phyloP scores from a whole-genome alignment of 2,329 filamentous ascomycete species.

The Penicillium sp. region DNA sequence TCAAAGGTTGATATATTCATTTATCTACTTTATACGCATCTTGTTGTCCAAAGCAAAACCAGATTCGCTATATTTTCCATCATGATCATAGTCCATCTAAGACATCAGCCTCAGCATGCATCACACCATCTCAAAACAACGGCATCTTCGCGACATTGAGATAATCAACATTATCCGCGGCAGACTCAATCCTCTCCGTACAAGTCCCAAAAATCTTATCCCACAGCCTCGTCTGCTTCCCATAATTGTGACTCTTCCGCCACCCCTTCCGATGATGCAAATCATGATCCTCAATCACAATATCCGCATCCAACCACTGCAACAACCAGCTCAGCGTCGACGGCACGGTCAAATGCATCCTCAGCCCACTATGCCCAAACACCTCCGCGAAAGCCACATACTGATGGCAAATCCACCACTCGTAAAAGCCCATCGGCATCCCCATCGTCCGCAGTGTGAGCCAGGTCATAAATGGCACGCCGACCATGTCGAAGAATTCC shows the following conservation, averaged over 20 bases:
- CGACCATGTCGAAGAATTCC: slow-evolving; percentile 47
- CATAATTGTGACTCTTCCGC: slow-evolving; percentile 40
- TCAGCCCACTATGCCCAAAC: slow-evolving; percentile 24
- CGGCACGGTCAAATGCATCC: slow-evolving; percentile 40
- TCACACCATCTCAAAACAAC: slow-evolving; percentile 22
- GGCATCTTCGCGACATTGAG: slow-evolving; percentile 32
- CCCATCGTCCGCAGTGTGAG: slow-evolving; percentile 38
- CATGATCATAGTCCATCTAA: background rate
- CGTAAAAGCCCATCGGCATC: slow-evolving; percentile 50
- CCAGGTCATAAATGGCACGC: slow-evolving; percentile 44
- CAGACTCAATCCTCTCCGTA: slow-evolving; percentile 40
- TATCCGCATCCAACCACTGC: slow-evolving; percentile 36
- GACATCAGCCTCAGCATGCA: background rate
- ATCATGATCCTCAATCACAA: slow-evolving; percentile 50
- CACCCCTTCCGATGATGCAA: slow-evolving; percentile 44
- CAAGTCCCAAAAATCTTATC: slow-evolving; percentile 42
- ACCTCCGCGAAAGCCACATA: slow-evolving; percentile 44
- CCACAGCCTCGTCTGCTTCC: slow-evolving; percentile 41
- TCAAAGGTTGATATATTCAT: too few relatives aligned
- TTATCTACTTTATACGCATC: too few relatives aligned
- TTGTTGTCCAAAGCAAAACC: too few relatives aligned
- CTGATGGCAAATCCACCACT: slow-evolving; percentile 51
- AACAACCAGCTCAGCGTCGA: slow-evolving; percentile 41
- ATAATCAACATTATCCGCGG: slow-evolving; percentile 37
- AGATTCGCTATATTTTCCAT: background rate